These are phyloP conservation scores for Pythium scleroteichum DNA, from an alignment of 352 stramenopile genomes.

Conservation along the genomic window DNA sequence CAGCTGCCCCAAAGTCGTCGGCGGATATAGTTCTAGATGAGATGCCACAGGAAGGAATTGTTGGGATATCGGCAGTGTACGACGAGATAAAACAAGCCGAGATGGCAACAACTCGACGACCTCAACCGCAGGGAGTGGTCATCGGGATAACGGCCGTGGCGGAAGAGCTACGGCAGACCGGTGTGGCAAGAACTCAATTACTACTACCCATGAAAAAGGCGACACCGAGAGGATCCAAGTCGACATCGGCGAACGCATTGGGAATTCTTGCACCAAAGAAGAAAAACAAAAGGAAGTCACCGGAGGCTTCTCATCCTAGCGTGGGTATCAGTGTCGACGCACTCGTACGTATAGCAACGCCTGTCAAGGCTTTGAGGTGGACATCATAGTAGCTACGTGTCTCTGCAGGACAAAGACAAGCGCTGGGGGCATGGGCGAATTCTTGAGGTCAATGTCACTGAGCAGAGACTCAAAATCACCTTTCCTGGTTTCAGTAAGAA, in stretches of 20 bases:
- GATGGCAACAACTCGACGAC: no score
- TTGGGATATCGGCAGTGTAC: no score
- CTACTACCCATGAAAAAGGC: not conserved
- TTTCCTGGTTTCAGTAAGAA: slow-evolving; percentile 69
- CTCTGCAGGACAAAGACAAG: slow-evolving; percentile 61
- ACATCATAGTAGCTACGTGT: not conserved
- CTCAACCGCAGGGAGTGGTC: no score
- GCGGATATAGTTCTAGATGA: no score
- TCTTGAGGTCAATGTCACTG: slow-evolving; percentile 54
- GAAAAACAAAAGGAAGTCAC: slow-evolving; percentile 30
- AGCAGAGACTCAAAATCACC: slow-evolving; percentile 69
- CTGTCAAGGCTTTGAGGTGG: not conserved
- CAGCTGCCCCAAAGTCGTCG: no score
- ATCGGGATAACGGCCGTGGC: no score
- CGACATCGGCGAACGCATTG: slow-evolving; percentile 16
- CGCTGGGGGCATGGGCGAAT: slow-evolving; percentile 73
- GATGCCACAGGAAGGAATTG: no score
- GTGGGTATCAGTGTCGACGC: slow-evolving; percentile 71
- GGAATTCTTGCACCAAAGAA: slow-evolving; percentile 29
- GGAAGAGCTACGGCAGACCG: not conserved
- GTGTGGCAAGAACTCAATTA: not conserved
- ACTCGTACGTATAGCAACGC: slow-evolving; percentile 30
- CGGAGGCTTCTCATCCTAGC: slow-evolving; percentile 29
- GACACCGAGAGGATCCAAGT: slow-evolving; percentile 16
- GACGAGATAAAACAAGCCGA: no score